Evolutionary conservation across 257 asterid genomes (phyloP).

Genomic region (Striga asiatica): DNA sequence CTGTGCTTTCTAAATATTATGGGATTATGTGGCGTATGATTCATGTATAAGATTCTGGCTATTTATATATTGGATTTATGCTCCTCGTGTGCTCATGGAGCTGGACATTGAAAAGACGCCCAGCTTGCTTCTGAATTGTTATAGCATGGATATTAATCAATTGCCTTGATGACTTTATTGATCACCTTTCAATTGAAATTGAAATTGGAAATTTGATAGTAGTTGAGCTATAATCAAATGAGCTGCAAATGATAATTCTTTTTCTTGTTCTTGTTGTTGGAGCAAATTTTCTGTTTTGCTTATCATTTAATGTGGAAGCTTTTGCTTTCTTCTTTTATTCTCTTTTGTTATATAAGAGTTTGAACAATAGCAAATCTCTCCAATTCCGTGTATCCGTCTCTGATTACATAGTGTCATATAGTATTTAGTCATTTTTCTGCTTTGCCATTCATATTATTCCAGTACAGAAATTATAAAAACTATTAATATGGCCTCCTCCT

Average conservation of each 20-base stretch:
- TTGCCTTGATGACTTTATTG: too few relatives aligned
- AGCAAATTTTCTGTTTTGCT: slow-evolving; percentile 10
- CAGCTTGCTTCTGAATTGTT: neutral
- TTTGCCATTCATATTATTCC: neutral
- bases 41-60: neutral
- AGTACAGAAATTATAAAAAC: slow-evolving; percentile 10
- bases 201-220: too few relatives aligned
- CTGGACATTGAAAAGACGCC: neutral
- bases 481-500: slow-evolving; percentile 10
- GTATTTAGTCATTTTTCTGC: neutral
- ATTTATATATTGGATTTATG: slow-evolving; percentile 2
- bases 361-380: neutral
- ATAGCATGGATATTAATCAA: neutral
- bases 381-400: neutral
- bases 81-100: too few relatives aligned
- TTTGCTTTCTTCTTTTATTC: neutral
- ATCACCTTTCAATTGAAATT: neutral
- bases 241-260: neutral
- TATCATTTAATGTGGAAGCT: neutral
- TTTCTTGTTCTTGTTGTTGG: neutral
- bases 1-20: neutral
- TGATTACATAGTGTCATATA: neutral
- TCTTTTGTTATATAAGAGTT: slow-evolving; percentile 9
- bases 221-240: neutral
- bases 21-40: slow-evolving; percentile 1